Evolutionary conservation across 1,284 basidiomycete genomes (phyloP).

Genomic region (Ceratobasidium sp.): DNA sequence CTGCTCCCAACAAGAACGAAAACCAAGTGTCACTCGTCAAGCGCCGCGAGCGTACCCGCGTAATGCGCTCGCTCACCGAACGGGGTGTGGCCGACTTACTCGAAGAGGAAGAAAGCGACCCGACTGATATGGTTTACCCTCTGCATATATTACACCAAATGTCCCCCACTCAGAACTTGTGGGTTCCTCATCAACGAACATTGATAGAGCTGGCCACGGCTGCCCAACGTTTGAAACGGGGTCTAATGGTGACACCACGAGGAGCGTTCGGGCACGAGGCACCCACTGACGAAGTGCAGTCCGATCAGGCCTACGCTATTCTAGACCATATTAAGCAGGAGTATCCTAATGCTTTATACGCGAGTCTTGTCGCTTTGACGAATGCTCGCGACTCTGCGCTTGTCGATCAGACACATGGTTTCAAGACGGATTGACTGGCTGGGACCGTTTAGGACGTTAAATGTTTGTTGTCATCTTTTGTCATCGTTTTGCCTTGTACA

Average conservation of each 20-base stretch:
- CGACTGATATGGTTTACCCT: conserved; percentile 56
- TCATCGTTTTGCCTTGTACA: conserved; percentile 9
- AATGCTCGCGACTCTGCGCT: conserved; percentile 12
- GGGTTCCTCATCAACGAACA: conserved; percentile 64
- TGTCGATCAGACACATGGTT: conserved; percentile 8
- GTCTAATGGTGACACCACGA: conserved; percentile 34
- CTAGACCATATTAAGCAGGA: conserved; percentile 38
- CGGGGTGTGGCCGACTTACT: conserved; percentile 30
- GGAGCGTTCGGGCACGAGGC: conserved; percentile 10
- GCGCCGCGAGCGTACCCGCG: conserved; percentile 30
- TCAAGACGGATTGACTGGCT: conserved; percentile 21
- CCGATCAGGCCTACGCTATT: conserved; percentile 34
- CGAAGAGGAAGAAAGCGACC: conserved; percentile 46
- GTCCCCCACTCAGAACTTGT: conserved; percentile 66
- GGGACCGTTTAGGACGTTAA: background rate
- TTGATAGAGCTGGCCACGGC: conserved; percentile 50
- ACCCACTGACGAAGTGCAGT: conserved; percentile 15
- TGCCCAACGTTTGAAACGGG: conserved; percentile 30
- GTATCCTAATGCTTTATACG: conserved; percentile 34
- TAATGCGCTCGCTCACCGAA: conserved; percentile 33
- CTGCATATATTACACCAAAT: conserved; percentile 66
- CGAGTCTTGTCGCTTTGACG: conserved; percentile 25
- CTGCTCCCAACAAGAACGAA: background rate
- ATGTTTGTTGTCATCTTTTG: conserved; percentile 8
- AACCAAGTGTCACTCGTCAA: conserved; percentile 17